Percentiles rank a stretch among this genome's conserved stretches.
Conservation (phyloP, 495 filamentous ascomycete genomes). For the Hyaloscypha hepaticicola region DNA sequence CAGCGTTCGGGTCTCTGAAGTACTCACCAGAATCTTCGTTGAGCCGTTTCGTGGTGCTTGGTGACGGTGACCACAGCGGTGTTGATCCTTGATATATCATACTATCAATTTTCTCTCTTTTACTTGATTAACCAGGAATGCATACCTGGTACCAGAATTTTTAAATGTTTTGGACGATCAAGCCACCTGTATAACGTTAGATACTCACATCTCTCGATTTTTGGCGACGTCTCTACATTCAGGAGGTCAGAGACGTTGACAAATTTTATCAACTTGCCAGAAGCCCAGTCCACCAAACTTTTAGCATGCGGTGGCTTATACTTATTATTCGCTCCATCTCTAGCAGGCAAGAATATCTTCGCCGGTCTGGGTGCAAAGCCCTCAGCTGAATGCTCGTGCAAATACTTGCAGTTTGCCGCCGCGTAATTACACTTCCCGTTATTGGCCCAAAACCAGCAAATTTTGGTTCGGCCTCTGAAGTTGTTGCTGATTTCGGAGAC, state of each 20-base stretch:
- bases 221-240: slow-evolving; percentile 4
- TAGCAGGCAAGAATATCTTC: not conserved
- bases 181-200: not conserved
- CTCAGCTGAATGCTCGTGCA: not conserved
- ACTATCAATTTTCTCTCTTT: not conserved
- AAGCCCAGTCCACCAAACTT: slow-evolving; percentile 2
- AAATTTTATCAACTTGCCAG: slow-evolving; percentile 6
- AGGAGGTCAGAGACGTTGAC: slow-evolving; percentile 6
- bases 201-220: slow-evolving; percentile 8
- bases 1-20: not conserved
- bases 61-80: not conserved
- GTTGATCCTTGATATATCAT: not conserved
- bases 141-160: slow-evolving; percentile 1
- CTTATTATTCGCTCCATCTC: slow-evolving; percentile 2
- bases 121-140: slow-evolving; percentile 3
- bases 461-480: slow-evolving; percentile 8
- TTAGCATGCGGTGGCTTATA: slow-evolving; percentile 20
- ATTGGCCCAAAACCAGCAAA: too few relatives aligned
- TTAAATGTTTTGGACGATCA: not conserved
- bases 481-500: not conserved
- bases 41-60: not conserved
- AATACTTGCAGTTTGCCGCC: too few relatives aligned
- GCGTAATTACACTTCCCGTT: too few relatives aligned
- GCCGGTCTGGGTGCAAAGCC: slow-evolving; percentile 8
- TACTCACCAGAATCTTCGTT: not conserved